Conservation (phyloP, 345 rosid species). For the Eucalyptus pauciflora region DNA sequence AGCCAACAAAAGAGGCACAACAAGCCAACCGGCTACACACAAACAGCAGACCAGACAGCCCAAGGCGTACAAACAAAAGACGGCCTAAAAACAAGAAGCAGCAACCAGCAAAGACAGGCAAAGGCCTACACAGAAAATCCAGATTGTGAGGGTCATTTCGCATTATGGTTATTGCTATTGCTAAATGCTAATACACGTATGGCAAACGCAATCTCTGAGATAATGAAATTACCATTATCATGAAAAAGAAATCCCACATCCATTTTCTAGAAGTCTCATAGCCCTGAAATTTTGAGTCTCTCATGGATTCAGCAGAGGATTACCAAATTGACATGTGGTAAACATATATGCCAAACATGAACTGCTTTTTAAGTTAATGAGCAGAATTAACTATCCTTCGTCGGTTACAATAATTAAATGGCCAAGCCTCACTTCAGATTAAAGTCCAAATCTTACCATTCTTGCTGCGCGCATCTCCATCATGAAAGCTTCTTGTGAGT, state of each 20-base stretch:
- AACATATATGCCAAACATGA: neutral
- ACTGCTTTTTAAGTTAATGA: neutral
- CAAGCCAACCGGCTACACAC: too few species aligned
- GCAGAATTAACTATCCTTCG: neutral
- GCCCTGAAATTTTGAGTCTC: neutral
- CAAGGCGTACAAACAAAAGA: too few species aligned
- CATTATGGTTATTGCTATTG: neutral
- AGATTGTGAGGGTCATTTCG: neutral
- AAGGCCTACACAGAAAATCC: neutral
- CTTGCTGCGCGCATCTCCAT: constrained; percentile 97
- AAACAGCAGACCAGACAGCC: too few species aligned
- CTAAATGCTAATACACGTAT: neutral
- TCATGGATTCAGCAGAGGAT: neutral
- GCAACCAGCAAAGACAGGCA: too few species aligned
- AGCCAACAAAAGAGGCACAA: too few species aligned
- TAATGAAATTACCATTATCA: neutral
- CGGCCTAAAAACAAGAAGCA: too few species aligned
- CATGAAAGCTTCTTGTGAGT: constrained; percentile 82
- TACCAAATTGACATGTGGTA: neutral
- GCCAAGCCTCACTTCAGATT: neutral
- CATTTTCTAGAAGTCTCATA: neutral
- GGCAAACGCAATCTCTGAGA: neutral
- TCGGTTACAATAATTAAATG: neutral
- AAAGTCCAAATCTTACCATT: constrained; percentile 31
- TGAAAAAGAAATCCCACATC: neutral